Conservation (phyloP, 345 rosid species). For the Stellera chamaejasme region DNA sequence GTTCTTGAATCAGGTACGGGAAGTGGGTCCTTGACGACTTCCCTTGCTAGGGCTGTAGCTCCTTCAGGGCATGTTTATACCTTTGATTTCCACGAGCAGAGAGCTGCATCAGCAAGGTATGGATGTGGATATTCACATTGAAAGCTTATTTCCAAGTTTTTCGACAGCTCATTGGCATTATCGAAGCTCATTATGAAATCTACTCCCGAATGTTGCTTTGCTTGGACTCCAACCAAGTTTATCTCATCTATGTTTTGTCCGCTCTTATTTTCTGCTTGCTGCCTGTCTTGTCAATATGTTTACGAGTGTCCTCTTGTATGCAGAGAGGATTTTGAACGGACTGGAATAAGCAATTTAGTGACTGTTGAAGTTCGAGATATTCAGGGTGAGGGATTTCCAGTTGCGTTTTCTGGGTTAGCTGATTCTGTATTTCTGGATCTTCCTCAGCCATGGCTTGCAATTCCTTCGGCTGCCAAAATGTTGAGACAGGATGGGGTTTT, state of each 20-base stretch:
- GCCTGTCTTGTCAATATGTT: neutral
- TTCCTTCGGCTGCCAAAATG: slow-evolving; percentile 75
- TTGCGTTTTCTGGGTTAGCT: slow-evolving; percentile 47
- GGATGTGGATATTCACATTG: neutral
- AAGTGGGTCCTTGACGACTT: slow-evolving; percentile 84
- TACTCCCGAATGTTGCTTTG: too few species aligned
- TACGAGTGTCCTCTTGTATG: slow-evolving; percentile 8
- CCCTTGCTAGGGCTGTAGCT: slow-evolving; percentile 85
- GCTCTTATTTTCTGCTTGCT: slow-evolving; percentile 1
- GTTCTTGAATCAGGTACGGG: slow-evolving; percentile 95
- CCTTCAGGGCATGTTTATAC: slow-evolving; percentile 90
- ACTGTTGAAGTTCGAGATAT: slow-evolving; percentile 86
- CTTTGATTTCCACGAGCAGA: slow-evolving; percentile 90
- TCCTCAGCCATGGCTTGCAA: slow-evolving; percentile 83
- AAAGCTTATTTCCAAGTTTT: too few species aligned
- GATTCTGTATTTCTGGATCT: slow-evolving; percentile 79
- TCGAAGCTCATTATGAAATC: too few species aligned
- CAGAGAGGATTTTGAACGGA: slow-evolving; percentile 84
- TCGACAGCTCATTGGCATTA: too few species aligned
- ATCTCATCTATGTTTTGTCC: neutral
- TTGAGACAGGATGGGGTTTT: slow-evolving; percentile 70
- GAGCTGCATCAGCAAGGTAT: slow-evolving; percentile 90
- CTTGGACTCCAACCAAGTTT: neutral
- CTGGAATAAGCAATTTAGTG: slow-evolving; percentile 59
- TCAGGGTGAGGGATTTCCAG: slow-evolving; percentile 89